Percentiles rank a stretch among this genome's conserved stretches.
These are phyloP conservation scores for Cyberlindnera veronae DNA, from an alignment of 805 yeast species.

Conservation along the genomic window DNA sequence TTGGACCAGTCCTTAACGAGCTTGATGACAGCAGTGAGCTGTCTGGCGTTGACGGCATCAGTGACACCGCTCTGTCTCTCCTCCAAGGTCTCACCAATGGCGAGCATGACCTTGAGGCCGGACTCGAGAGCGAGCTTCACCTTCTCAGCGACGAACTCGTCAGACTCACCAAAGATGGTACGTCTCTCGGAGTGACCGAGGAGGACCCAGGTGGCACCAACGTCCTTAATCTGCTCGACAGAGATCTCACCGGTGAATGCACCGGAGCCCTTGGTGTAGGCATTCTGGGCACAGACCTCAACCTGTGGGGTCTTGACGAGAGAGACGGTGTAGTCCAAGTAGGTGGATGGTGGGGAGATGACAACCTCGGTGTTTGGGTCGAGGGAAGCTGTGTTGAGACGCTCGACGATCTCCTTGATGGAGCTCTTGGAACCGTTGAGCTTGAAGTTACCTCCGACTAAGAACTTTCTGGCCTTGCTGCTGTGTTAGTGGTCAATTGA, in stretches of 20 bases:
- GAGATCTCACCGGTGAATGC: constrained; percentile 98
- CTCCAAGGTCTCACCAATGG: constrained; percentile 96
- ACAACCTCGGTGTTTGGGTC: constrained; percentile 87
- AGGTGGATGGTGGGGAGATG: constrained; percentile 93
- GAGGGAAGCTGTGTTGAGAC: constrained; percentile 74
- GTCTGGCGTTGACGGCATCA: constrained; percentile 81
- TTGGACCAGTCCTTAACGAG: constrained; percentile 84
- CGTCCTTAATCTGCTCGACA: constrained; percentile 82
- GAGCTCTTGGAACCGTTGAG: constrained; percentile 93
- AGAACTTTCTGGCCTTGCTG: constrained; percentile 75
- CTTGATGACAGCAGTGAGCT: constrained; percentile 83
- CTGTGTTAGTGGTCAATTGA: neutral
- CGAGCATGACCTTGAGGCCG: constrained; percentile 88
- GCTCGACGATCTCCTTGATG: constrained; percentile 76
- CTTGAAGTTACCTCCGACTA: constrained; percentile 99
- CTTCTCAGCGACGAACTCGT: constrained; percentile 89
- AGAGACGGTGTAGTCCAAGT: constrained; percentile 72
- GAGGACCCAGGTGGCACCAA: constrained; percentile 91
- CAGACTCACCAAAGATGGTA: constrained; percentile 84
- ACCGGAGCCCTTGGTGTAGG: constrained; percentile 84
- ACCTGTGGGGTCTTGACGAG: constrained; percentile 69
- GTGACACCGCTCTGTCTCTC: constrained; percentile 90
- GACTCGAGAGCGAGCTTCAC: constrained; percentile 88
- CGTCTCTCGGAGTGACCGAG: constrained; percentile 99
- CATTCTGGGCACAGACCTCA: constrained; percentile 86